Percentiles rank a stretch among this genome's conserved stretches.
Conservation (phyloP, 768 basidiomycete species). For the Naganishia onofrii region DNA sequence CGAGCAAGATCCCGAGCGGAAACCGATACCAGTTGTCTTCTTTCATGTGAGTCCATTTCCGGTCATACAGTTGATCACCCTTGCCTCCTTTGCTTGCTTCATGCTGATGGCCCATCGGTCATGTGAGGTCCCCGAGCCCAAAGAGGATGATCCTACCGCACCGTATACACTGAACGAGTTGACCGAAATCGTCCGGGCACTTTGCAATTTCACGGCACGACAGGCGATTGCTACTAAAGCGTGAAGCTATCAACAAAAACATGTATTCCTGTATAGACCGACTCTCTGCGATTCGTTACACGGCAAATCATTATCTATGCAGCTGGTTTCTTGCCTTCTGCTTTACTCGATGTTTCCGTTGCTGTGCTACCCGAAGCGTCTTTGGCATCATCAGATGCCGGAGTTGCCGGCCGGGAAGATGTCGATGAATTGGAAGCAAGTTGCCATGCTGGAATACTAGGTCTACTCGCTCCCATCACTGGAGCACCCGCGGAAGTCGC, state of each 20-base stretch:
- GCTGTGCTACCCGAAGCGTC: neutral
- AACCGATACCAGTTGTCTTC: conserved; percentile 13
- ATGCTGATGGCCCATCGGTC: neutral
- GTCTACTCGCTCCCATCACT: conserved; percentile 33
- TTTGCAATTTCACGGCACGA: conserved; percentile 11
- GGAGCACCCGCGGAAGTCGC: neutral
- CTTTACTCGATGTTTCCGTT: conserved; percentile 1
- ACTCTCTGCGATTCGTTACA: neutral
- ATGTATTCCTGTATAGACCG: neutral
- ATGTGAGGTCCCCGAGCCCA: conserved; percentile 2
- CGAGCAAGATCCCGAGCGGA: neutral
- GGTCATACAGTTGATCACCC: neutral
- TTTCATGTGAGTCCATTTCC: conserved; percentile 12
- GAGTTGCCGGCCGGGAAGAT: conserved; percentile 2
- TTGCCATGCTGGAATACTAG: conserved; percentile 83
- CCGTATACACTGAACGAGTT: conserved; percentile 21
- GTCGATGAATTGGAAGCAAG: conserved; percentile 50
- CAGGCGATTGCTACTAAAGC: neutral
- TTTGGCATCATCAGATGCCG: conserved; percentile 11
- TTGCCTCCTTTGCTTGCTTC: neutral
- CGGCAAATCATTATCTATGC: neutral
- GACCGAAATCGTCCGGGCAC: conserved; percentile 7
- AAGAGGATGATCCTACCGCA: conserved; percentile 3
- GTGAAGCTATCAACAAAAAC: neutral
- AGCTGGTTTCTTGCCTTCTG: conserved; percentile 12